Evolutionary conservation across 2,329 filamentous ascomycete species (phyloP), one percentile per base, ranked within the genome.

Genomic region (Pseudogymnoascus sp.): DNA sequence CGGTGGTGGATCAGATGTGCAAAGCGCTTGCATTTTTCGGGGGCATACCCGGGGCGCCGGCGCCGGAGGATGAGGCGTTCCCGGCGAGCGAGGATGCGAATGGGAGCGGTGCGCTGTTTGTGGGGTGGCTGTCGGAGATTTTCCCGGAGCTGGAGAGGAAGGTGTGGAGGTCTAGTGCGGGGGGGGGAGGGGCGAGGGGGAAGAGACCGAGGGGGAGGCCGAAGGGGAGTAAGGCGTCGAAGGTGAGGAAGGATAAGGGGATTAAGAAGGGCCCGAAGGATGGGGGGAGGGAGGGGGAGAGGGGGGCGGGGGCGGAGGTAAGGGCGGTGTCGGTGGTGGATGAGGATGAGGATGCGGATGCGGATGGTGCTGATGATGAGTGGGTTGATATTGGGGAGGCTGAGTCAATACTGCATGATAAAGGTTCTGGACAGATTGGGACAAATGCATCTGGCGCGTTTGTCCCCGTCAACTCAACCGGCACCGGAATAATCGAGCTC

Each of bases 21-120:
- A 86, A 82, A 68, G 85, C 83, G 1, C 71, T 88, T 63, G 80
- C 82, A n/a, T 87, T 85, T 68, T 88, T 87, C 73, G 85, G 85
- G 6, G 84, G 85, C 25, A 79, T 83, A 54, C 83, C 84, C 39
- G 81, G 80, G 28, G 81, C 80, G 4, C 81, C 81, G 6, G 79
- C 81, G n/a, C 78, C 79, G 0, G 73, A 78, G 28, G 77, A 81
- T 67, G 79, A 76, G 14, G 75, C 73, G 1, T 87, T 87, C 62
- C 85, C 85, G 1, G 76, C 78, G 25, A 87, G 85, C 68, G 80
- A 78, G 8, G 77, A 80, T 57, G 78, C 78, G 11, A 86, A 86
- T 70, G 85, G 85, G 2, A 75, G 80, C 1, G 85, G 85, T 1
- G 79, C 80, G 19, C 74, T 84, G 10, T 84, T 88, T 65, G 78